Conservation (phyloP, 306 rosid genomes). For the Vicia sativa region DNA sequence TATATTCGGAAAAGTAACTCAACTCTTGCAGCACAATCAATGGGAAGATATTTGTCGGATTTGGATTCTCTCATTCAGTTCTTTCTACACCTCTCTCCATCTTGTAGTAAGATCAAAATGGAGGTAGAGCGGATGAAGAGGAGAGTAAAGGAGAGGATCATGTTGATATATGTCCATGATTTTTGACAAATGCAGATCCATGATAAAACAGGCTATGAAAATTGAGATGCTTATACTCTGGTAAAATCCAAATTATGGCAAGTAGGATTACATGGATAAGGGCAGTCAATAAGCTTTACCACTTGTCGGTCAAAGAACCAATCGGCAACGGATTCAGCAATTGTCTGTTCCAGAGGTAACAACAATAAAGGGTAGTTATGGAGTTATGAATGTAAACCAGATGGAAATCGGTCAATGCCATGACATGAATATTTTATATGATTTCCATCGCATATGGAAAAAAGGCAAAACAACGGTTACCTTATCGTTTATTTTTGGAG, state of each 20-base stretch:
- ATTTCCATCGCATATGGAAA: conserved; percentile 14
- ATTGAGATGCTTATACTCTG: conserved; percentile 17
- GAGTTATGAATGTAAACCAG: conserved; percentile 14
- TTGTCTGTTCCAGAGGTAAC: conserved; percentile 62
- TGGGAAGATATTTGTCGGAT: not conserved
- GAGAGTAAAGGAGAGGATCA: not conserved
- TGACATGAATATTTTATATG: conserved; percentile 9
- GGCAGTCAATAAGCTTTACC: conserved; percentile 70
- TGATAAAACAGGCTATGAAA: conserved; percentile 25
- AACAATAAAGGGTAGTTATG: conserved; percentile 31
- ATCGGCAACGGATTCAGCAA: conserved; percentile 85
- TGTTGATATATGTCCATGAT: conserved; percentile 21
- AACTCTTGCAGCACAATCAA: conserved; percentile 3
- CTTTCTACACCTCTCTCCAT: not conserved
- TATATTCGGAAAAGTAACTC: not conserved
- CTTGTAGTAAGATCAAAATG: not conserved
- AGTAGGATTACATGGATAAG: conserved; percentile 93
- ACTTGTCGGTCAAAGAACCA: conserved; percentile 70
- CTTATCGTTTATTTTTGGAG: conserved; percentile 76
- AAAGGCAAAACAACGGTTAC: conserved; percentile 42
- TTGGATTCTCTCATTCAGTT: not conserved
- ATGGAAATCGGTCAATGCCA: conserved; percentile 8
- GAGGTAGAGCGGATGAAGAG: not conserved
- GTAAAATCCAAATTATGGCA: conserved; percentile 67
- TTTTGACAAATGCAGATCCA: conserved; percentile 31